These are phyloP conservation scores for Solanum appendiculatum DNA, from an alignment of 257 asterid genomes.

Conservation along the genomic window DNA sequence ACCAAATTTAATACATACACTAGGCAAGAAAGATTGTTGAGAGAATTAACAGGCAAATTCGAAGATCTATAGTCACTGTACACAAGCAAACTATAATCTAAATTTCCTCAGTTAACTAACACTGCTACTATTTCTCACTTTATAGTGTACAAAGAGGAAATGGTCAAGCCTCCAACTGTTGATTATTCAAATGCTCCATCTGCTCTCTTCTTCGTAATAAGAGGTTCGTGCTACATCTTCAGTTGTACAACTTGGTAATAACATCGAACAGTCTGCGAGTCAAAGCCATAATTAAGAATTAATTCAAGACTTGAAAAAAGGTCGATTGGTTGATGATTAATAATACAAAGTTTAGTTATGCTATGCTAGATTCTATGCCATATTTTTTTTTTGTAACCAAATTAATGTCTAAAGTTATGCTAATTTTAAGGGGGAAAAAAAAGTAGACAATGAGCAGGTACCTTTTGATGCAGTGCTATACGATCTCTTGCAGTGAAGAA, in stretches of 20 bases:
- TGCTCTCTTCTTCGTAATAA: background rate
- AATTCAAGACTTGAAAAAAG: background rate
- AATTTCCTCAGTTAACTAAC: background rate
- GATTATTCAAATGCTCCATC: slow-evolving; percentile 28
- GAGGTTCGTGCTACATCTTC: background rate
- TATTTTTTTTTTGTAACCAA: no score
- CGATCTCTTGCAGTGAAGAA: background rate
- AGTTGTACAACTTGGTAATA: background rate
- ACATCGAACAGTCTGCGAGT: background rate
- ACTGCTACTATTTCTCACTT: background rate
- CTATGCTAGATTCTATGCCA: no score
- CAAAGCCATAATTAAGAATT: background rate
- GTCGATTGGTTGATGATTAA: background rate
- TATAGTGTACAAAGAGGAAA: background rate
- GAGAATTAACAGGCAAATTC: background rate
- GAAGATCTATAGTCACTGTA: background rate
- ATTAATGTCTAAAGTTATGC: background rate
- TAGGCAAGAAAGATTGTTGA: background rate
- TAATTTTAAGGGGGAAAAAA: background rate
- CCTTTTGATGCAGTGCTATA: background rate
- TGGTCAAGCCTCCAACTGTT: background rate
- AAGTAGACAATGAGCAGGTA: background rate
- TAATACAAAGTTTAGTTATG: background rate
- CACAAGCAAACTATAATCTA: background rate
- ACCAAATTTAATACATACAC: background rate